A percentile compares a stretch with the other conserved stretches of the same genome.
These are phyloP conservation scores for Eutypella sp. DNA, from an alignment of 2,329 filamentous ascomycete species.

Conservation along the genomic window DNA sequence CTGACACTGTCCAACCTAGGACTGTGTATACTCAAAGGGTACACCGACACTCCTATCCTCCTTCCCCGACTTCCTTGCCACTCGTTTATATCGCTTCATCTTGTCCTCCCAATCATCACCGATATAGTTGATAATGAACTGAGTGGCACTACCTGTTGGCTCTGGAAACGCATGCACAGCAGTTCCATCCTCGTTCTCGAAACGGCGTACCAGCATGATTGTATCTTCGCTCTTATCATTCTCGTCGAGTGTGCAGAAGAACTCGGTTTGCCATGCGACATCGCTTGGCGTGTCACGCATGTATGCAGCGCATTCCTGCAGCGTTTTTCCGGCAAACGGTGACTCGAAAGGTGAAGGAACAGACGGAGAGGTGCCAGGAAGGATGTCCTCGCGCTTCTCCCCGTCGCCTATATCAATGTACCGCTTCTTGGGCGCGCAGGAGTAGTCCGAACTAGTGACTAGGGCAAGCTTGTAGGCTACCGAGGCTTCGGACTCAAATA, in stretches of 20 bases:
- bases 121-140: neutral
- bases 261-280: neutral
- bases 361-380: neutral
- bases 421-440: neutral
- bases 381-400: neutral
- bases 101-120: neutral
- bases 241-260: neutral
- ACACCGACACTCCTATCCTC: neutral
- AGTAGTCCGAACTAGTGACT: neutral
- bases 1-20: too few relatives aligned
- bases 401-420: neutral
- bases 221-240: neutral
- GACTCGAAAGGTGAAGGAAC: neutral
- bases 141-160: neutral
- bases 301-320: neutral
- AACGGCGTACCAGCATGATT: neutral
- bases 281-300: neutral
- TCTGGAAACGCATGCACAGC: neutral
- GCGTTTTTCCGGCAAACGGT: neutral
- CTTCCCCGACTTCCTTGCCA: neutral
- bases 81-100: neutral
- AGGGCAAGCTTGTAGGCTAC: neutral
- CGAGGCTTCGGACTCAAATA: neutral
- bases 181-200: neutral
- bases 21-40: neutral